phyloP scores from a whole-genome alignment of 2,329 filamentous ascomycete genomes.

The Ophiostoma ulmi region DNA sequence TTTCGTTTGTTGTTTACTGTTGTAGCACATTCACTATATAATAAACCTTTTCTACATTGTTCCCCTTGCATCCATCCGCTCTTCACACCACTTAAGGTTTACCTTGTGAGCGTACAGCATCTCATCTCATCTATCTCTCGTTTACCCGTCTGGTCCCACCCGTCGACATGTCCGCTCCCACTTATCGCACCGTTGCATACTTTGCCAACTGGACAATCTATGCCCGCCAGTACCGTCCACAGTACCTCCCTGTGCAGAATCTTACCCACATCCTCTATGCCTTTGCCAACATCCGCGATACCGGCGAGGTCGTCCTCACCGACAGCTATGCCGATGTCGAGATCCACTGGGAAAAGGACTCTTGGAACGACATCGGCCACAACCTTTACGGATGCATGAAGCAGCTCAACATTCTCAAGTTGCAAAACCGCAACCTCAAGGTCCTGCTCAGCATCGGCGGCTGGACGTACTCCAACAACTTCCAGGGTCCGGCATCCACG shows the following conservation, averaged over 20 bases:
- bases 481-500: slow-evolving; percentile 68
- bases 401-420: slow-evolving; percentile 80
- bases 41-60: not conserved
- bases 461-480: slow-evolving; percentile 87
- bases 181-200: slow-evolving; percentile 65
- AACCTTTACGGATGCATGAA: slow-evolving; percentile 89
- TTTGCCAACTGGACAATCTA: slow-evolving; percentile 85
- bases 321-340: slow-evolving; percentile 64
- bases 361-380: slow-evolving; percentile 64
- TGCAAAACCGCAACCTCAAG: slow-evolving; percentile 75
- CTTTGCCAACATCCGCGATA: slow-evolving; percentile 81
- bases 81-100: not conserved
- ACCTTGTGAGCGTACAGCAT: not conserved
- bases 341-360: slow-evolving; percentile 66
- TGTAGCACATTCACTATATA: not conserved
- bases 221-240: slow-evolving; percentile 74
- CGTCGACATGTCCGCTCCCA: slow-evolving; percentile 30
- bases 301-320: slow-evolving; percentile 68
- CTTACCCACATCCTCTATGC: slow-evolving; percentile 87
- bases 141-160: not conserved
- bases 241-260: slow-evolving; percentile 72
- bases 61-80: not conserved
- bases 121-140: not conserved
- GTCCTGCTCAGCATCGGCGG: slow-evolving; percentile 82
- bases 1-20: not conserved